Conservation (phyloP, 2,329 filamentous ascomycete genomes). For the Claviceps lovelessii region DNA sequence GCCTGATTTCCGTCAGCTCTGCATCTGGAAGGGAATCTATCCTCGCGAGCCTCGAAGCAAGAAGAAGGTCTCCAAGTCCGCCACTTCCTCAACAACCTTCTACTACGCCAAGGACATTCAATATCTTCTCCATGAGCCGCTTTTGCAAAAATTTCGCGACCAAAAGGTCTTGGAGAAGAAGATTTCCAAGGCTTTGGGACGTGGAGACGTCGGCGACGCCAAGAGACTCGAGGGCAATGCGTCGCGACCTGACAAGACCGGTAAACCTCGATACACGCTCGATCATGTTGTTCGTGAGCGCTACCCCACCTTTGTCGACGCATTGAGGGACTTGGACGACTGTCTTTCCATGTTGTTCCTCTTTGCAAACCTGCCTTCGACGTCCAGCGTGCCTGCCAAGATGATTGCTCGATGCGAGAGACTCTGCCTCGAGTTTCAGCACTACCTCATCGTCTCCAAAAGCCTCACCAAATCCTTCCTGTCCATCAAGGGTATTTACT, state of each 20-base stretch:
- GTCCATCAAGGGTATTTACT: slow-evolving; percentile 98
- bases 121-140: slow-evolving; percentile 91
- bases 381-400: slow-evolving; percentile 77
- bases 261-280: slow-evolving; percentile 77
- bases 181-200: slow-evolving; percentile 80
- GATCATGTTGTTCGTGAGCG: slow-evolving; percentile 97
- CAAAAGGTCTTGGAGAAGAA: slow-evolving; percentile 97
- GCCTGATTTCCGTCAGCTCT: slow-evolving; percentile 92
- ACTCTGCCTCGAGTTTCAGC: slow-evolving; percentile 88
- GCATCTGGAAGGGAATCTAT: slow-evolving; percentile 99
- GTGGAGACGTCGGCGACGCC: slow-evolving; percentile 82
- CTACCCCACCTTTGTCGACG: slow-evolving; percentile 93
- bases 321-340: slow-evolving; percentile 87
- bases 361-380: slow-evolving; percentile 90
- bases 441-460: slow-evolving; percentile 88
- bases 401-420: slow-evolving; percentile 92
- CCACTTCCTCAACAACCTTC: slow-evolving; percentile 84
- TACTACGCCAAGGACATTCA: slow-evolving; percentile 91
- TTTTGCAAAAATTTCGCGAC: slow-evolving; percentile 88
- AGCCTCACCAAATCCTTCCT: slow-evolving; percentile 91
- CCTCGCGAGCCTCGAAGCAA: slow-evolving; percentile 91
- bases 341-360: slow-evolving; percentile 93
- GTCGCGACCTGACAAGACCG: slow-evolving; percentile 74
- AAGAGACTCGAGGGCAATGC: slow-evolving; percentile 78
- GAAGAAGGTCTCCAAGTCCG: slow-evolving; percentile 89